Percentiles rank a stretch among this genome's conserved stretches.
phyloP scores from a whole-genome alignment of 2,329 filamentous ascomycete species.

The Cercospora zeina region DNA sequence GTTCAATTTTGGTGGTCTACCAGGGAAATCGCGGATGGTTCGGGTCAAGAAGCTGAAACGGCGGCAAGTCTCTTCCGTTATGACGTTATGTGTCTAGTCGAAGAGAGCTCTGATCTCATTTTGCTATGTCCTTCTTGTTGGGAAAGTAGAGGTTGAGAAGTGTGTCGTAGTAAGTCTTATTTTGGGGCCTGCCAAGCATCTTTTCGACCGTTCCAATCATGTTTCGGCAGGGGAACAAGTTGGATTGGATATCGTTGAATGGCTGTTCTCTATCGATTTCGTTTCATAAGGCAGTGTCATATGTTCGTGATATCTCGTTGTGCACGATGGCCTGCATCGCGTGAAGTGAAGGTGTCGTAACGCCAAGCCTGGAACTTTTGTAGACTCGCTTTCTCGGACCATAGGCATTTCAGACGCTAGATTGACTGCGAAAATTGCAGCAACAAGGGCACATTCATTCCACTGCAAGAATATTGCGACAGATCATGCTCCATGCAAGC shows the following conservation, averaged over 20 bases:
- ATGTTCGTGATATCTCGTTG: neutral
- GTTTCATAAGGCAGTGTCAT: neutral
- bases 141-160: neutral
- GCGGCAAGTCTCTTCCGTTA: neutral
- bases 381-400: neutral
- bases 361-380: neutral
- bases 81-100: neutral
- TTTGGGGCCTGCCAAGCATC: neutral
- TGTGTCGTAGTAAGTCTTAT: neutral
- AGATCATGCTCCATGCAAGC: neutral
- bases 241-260: neutral
- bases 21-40: no score
- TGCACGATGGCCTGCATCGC: neutral
- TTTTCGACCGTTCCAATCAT: neutral
- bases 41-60: no score
- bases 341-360: neutral
- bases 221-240: neutral
- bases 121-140: neutral
- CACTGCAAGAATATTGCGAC: neutral
- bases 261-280: neutral
- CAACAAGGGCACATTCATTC: neutral
- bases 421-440: no score
- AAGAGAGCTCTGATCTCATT: neutral
- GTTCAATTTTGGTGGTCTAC: no score
- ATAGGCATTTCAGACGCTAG: no score